Percentiles rank a stretch among this genome's conserved stretches.
phyloP scores from a whole-genome alignment of 768 basidiomycete genomes.

The Serendipita indica region DNA sequence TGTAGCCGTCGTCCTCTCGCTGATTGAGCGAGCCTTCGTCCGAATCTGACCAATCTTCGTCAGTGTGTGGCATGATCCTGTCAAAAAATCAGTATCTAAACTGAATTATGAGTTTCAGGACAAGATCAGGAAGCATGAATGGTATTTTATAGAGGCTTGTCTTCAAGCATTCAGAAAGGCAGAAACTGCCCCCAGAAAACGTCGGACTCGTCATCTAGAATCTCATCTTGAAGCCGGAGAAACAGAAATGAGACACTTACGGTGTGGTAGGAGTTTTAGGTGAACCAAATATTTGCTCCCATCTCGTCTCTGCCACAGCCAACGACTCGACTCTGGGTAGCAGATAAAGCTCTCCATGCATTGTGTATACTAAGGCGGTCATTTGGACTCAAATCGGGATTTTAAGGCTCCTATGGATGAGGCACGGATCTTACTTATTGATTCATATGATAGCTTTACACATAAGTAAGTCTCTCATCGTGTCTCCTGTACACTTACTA shows the following conservation, averaged over 20 bases:
- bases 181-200: constrained; percentile 39
- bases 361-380: too few relatives aligned
- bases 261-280: background rate
- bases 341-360: background rate
- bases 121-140: constrained; percentile 87
- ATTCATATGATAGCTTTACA: constrained; percentile 83
- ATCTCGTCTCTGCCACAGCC: background rate
- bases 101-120: constrained; percentile 15
- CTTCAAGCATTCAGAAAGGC: constrained; percentile 41
- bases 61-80: constrained; percentile 29
- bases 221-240: constrained; percentile 29
- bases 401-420: background rate
- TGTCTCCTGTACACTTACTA: background rate
- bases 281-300: constrained; percentile 8
- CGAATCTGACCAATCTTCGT: constrained; percentile 69
- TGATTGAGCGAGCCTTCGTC: constrained; percentile 40
- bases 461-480: constrained; percentile 47
- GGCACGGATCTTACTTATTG: constrained; percentile 42
- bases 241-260: background rate
- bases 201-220: constrained; percentile 76
- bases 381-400: too few relatives aligned
- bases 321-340: background rate
- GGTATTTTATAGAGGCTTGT: constrained; percentile 47
- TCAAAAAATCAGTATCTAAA: constrained; percentile 6
- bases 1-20: constrained; percentile 34